phyloP scores from a whole-genome alignment of 192 early-diverging fungal genomes.

The Podila epigama region DNA sequence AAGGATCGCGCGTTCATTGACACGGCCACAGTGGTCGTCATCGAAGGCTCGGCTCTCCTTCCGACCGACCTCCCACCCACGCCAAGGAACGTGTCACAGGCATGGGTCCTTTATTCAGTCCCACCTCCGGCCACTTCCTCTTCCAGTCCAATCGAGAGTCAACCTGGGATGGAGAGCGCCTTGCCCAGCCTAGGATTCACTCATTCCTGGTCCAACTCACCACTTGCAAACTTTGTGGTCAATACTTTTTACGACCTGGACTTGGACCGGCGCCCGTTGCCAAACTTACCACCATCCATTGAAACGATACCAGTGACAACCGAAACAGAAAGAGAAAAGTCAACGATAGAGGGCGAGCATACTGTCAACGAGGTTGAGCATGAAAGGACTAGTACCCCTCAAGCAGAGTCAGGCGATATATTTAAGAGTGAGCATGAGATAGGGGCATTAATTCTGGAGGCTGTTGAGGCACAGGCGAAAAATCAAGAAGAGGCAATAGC shows the following conservation, averaged over 20 bases:
- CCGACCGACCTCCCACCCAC: constrained; percentile 2
- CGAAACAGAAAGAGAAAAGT: too few relatives aligned
- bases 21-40: not conserved
- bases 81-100: not conserved
- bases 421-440: too few relatives aligned
- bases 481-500: too few relatives aligned
- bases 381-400: too few relatives aligned
- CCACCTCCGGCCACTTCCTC: too few relatives aligned
- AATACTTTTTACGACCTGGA: not conserved
- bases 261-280: not conserved
- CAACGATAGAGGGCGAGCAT: too few relatives aligned
- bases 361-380: too few relatives aligned
- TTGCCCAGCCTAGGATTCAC: not conserved
- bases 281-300: not conserved
- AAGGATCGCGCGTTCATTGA: not conserved
- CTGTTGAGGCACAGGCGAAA: too few relatives aligned
- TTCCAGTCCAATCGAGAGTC: not conserved
- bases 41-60: not conserved
- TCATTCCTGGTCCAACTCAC: not conserved
- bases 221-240: not conserved
- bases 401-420: too few relatives aligned
- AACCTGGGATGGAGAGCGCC: not conserved
- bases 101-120: constrained; percentile 12
- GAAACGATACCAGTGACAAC: not conserved
- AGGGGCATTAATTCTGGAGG: too few relatives aligned